These are phyloP conservation scores for Amanita rubescens DNA, from an alignment of 768 basidiomycete genomes.

Conservation along the genomic window DNA sequence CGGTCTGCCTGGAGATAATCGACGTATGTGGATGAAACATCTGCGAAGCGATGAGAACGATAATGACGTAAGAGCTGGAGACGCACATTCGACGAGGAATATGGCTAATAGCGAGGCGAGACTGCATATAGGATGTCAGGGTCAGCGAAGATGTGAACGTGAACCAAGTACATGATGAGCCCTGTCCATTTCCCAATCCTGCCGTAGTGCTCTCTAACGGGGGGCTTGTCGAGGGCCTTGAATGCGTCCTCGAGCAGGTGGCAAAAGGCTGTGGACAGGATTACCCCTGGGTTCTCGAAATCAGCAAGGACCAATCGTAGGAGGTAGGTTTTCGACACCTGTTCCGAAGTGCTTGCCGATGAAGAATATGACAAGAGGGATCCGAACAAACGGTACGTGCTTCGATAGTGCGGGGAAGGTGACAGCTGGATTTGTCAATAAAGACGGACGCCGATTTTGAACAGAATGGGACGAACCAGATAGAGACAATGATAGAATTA, in stretches of 20 bases:
- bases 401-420: constrained; percentile 66
- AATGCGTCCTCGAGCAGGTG: constrained; percentile 78
- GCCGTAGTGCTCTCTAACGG: constrained; percentile 38
- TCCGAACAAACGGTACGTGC: constrained; percentile 41
- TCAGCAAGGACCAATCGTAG: neutral
- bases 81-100: constrained; percentile 76
- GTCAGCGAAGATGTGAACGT: neutral
- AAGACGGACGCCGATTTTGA: neutral
- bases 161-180: constrained; percentile 58
- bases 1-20: constrained; percentile 59
- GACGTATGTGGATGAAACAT: constrained; percentile 69
- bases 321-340: constrained; percentile 25
- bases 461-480: constrained; percentile 36
- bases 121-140: constrained; percentile 24
- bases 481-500: constrained; percentile 55
- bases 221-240: constrained; percentile 41
- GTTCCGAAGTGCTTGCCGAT: constrained; percentile 88
- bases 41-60: constrained; percentile 28
- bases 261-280: constrained; percentile 76
- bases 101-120: constrained; percentile 60
- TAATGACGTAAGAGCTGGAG: neutral
- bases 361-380: constrained; percentile 69
- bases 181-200: constrained; percentile 54
- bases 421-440: constrained; percentile 37
- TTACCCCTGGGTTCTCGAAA: constrained; percentile 45